phyloP scores from a whole-genome alignment of 768 basidiomycete species.

The Astraeus odoratus region DNA sequence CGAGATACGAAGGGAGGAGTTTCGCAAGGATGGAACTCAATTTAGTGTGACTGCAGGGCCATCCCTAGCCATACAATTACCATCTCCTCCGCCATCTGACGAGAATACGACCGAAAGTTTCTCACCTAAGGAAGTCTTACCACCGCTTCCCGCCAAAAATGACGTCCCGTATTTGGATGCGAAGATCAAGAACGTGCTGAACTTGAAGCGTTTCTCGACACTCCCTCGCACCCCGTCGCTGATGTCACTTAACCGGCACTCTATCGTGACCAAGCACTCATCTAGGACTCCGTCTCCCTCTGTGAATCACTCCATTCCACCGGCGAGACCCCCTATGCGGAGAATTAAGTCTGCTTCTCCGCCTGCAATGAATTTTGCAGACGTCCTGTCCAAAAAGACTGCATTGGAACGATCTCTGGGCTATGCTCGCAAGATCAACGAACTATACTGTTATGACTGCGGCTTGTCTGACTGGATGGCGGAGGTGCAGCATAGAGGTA shows the following conservation, averaged over 20 bases:
- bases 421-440: conserved; percentile 81
- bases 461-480: conserved; percentile 74
- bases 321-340: conserved; percentile 16
- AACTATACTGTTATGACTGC: conserved; percentile 66
- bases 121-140: conserved; percentile 15
- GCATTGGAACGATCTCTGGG: conserved; percentile 61
- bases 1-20: conserved; percentile 26
- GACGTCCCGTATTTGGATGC: conserved; percentile 17
- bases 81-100: conserved; percentile 17
- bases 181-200: conserved; percentile 22
- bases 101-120: conserved; percentile 12
- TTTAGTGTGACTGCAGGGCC: conserved; percentile 10
- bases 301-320: conserved; percentile 28
- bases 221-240: conserved; percentile 63
- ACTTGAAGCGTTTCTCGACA: conserved; percentile 42
- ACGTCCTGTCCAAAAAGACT: conserved; percentile 50
- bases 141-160: conserved; percentile 25
- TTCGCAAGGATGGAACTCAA: conserved; percentile 1
- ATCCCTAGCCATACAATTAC: conserved; percentile 1
- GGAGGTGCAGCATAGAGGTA: conserved; percentile 51
- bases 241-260: conserved; percentile 31
- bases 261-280: conserved; percentile 17
- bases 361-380: conserved; percentile 62
- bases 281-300: conserved; percentile 21
- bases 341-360: conserved; percentile 42